phyloP scores from a whole-genome alignment of 495 filamentous ascomycete genomes.

The Sphaerosporella brunnea region DNA sequence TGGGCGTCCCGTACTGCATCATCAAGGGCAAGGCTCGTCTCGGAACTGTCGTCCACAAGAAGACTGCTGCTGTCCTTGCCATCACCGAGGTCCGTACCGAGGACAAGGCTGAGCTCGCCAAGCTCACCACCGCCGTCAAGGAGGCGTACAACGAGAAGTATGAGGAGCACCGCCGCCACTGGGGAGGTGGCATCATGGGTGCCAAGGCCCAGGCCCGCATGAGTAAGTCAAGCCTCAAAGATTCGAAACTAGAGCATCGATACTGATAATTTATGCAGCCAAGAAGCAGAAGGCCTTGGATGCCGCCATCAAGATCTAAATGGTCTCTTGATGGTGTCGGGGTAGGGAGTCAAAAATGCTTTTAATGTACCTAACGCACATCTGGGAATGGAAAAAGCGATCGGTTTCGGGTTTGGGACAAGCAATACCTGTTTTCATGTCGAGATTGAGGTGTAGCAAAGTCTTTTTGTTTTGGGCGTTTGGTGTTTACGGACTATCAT shows the following conservation, averaged over 20 bases:
- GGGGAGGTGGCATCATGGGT: slow-evolving; percentile 99
- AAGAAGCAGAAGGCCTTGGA: slow-evolving; percentile 96
- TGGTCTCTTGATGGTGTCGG: background rate
- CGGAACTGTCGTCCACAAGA: slow-evolving; percentile 98
- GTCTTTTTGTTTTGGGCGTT: background rate
- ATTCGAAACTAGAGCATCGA: background rate
- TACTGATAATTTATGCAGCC: slow-evolving; percentile 14
- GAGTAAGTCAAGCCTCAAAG: background rate
- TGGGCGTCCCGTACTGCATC: slow-evolving; percentile 98
- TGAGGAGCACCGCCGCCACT: slow-evolving; percentile 80
- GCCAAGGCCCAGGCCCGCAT: slow-evolving; percentile 82
- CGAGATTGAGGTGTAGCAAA: background rate
- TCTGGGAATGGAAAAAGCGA: background rate
- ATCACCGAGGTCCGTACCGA: slow-evolving; percentile 89
- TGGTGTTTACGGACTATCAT: background rate
- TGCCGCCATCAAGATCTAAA: slow-evolving; percentile 85
- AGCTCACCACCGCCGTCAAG: slow-evolving; percentile 91
- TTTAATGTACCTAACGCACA: background rate
- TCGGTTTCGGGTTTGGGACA: background rate
- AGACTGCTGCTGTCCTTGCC: slow-evolving; percentile 94
- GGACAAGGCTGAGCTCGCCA: slow-evolving; percentile 94
- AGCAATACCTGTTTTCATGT: background rate
- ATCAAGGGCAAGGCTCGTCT: slow-evolving; percentile 99
- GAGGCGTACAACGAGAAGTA: slow-evolving; percentile 94
- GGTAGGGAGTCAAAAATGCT: background rate